A percentile compares a stretch with the other conserved stretches of the same genome.
Evolutionary conservation across 805 yeast genomes (phyloP).

Genomic region (Hyphopichia homilentoma): DNA sequence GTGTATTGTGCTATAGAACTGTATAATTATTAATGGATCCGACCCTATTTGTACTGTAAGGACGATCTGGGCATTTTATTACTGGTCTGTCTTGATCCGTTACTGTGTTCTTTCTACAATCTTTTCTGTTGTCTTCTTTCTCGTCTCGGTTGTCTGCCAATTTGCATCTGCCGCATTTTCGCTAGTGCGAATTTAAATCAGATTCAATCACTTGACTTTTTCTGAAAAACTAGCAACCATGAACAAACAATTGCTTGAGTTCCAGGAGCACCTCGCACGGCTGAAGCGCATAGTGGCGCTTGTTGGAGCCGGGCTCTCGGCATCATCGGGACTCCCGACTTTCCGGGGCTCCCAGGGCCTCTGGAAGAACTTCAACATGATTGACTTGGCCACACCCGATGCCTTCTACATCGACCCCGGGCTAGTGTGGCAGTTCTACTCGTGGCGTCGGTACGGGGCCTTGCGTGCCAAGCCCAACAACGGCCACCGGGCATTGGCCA

Average conservation of each 20-base stretch:
- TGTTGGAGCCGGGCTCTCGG: slow-evolving; percentile 83
- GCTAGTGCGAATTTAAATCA: too few relatives aligned
- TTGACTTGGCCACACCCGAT: slow-evolving; percentile 88
- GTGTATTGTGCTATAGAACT: too few relatives aligned
- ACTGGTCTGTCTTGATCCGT: too few relatives aligned
- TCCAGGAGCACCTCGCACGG: slow-evolving; percentile 46
- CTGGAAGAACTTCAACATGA: slow-evolving; percentile 74
- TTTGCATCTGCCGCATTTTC: too few relatives aligned
- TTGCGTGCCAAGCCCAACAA: slow-evolving; percentile 64
- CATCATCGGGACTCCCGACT: slow-evolving; percentile 71
- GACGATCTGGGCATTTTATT: too few relatives aligned
- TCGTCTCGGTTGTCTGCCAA: too few relatives aligned
- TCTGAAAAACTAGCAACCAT: too few relatives aligned
- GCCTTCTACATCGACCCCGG: slow-evolving; percentile 83
- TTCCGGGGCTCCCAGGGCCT: slow-evolving; percentile 69
- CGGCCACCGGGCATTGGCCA: slow-evolving; percentile 71
- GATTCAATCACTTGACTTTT: too few relatives aligned
- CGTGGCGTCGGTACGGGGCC: slow-evolving; percentile 64
- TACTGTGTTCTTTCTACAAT: too few relatives aligned
- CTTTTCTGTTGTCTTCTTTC: too few relatives aligned
- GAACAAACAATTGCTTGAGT: slow-evolving; percentile 30
- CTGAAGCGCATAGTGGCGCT: slow-evolving; percentile 55
- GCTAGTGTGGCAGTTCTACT: slow-evolving; percentile 86
- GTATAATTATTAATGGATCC: too few relatives aligned
- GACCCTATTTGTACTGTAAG: too few relatives aligned